Conservation (phyloP, 169 alveolate species). For the Cyclospora cayetanensis region DNA sequence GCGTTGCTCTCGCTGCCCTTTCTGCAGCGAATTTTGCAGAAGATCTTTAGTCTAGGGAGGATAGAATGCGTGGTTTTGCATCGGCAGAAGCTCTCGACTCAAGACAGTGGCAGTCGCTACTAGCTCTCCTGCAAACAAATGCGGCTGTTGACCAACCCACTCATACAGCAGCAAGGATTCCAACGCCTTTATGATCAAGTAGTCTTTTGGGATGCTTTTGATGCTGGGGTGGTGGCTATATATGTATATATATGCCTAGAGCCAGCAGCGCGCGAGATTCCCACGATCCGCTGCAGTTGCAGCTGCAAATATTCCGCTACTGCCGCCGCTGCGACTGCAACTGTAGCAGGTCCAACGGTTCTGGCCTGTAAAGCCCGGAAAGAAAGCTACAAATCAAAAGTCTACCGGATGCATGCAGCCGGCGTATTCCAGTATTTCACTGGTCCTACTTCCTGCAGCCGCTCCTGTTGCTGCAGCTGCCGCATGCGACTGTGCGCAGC, state of each 20-base stretch:
- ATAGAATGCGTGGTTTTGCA: no score
- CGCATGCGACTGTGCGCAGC: neutral
- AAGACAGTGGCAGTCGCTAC: no score
- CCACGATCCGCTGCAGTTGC: neutral
- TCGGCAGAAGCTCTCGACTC: no score
- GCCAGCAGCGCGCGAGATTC: neutral
- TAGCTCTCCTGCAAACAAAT: neutral
- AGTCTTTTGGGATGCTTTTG: neutral
- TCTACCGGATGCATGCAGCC: neutral
- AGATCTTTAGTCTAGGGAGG: no score
- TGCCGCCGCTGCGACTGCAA: neutral
- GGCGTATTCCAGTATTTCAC: no score
- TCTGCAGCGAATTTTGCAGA: no score
- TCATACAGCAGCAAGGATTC: neutral
- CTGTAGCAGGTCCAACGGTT: no score
- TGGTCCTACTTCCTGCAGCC: neutral
- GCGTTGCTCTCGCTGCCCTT: no score
- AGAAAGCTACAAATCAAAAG: neutral
- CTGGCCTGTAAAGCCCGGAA: neutral
- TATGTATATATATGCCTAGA: neutral
- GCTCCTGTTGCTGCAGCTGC: neutral
- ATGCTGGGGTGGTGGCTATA: neutral
- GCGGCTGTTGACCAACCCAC: neutral
- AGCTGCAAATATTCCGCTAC: neutral
- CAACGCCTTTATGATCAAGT: neutral